Conservation (phyloP, 768 basidiomycete species). For the Boletus edulis region DNA sequence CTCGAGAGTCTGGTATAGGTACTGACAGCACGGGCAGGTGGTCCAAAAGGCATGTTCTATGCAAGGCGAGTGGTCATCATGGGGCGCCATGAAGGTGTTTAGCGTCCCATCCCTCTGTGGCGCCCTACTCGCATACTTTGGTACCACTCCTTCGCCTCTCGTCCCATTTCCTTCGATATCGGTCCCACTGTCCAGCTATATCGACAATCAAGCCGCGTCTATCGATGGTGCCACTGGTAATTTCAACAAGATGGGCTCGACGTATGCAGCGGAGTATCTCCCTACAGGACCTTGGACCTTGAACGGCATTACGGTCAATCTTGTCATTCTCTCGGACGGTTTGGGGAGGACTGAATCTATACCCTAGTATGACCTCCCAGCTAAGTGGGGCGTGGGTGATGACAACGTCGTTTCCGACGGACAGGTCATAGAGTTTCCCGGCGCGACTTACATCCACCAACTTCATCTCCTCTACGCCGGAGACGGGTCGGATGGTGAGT, state of each 20-base stretch:
- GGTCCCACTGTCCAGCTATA: conserved; percentile 29
- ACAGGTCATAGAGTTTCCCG: conserved; percentile 37
- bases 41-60: conserved; percentile 12
- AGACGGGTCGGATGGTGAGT: conserved; percentile 35
- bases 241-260: conserved; percentile 40
- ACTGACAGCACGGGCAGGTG: background rate
- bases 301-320: conserved; percentile 39
- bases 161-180: conserved; percentile 31
- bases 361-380: conserved; percentile 41
- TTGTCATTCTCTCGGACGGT: background rate
- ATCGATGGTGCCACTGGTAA: conserved; percentile 34
- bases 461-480: conserved; percentile 49
- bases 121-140: conserved; percentile 19
- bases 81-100: conserved; percentile 15
- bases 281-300: conserved; percentile 38
- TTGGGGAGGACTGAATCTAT: background rate
- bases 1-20: background rate
- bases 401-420: conserved; percentile 47
- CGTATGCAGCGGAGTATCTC: conserved; percentile 41
- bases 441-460: conserved; percentile 41
- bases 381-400: conserved; percentile 36
- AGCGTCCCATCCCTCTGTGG: conserved; percentile 23
- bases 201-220: conserved; percentile 46
- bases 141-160: conserved; percentile 10
- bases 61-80: conserved; percentile 8